phyloP scores from a whole-genome alignment of 2,329 filamentous ascomycete genomes.

The Aureobasidium subglaciale region DNA sequence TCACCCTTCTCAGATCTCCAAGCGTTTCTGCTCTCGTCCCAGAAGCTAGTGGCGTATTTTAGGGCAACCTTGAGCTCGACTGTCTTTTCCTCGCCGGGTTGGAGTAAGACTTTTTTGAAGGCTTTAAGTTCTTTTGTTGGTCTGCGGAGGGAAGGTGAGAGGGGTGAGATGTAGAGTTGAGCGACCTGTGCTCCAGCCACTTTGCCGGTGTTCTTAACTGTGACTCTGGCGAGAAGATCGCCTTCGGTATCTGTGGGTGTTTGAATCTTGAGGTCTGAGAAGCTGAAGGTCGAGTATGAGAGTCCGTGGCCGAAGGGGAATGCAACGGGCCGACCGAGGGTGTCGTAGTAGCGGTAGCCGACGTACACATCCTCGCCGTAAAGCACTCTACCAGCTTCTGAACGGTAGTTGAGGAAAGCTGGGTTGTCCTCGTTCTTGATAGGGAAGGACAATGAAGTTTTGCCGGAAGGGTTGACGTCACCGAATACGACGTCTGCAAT shows the following conservation, averaged over 20 bases:
- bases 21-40: conserved; percentile 58
- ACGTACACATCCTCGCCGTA: conserved; percentile 70
- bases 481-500: conserved; percentile 73
- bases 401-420: conserved; percentile 65
- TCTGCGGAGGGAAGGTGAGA: conserved; percentile 54
- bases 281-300: conserved; percentile 67
- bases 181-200: conserved; percentile 57
- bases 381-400: conserved; percentile 59
- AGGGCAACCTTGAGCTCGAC: conserved; percentile 52
- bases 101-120: conserved; percentile 58
- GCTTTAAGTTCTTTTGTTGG: conserved; percentile 65
- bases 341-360: conserved; percentile 67
- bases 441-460: conserved; percentile 67
- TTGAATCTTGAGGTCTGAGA: conserved; percentile 50
- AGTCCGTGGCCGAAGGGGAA: conserved; percentile 76
- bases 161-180: conserved; percentile 61
- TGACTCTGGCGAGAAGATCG: conserved; percentile 44
- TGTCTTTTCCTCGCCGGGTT: conserved; percentile 49
- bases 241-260: conserved; percentile 35
- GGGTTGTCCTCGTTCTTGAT: conserved; percentile 45
- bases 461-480: conserved; percentile 65
- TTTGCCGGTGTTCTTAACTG: conserved; percentile 51
- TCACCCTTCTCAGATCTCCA: conserved; percentile 61
- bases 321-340: conserved; percentile 49
- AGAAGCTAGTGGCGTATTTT: conserved; percentile 63